Evolutionary conservation across 1,139 yeast genomes (phyloP), one percentile per base, ranked within the genome.

Genomic region (Kodamaea suecica): DNA sequence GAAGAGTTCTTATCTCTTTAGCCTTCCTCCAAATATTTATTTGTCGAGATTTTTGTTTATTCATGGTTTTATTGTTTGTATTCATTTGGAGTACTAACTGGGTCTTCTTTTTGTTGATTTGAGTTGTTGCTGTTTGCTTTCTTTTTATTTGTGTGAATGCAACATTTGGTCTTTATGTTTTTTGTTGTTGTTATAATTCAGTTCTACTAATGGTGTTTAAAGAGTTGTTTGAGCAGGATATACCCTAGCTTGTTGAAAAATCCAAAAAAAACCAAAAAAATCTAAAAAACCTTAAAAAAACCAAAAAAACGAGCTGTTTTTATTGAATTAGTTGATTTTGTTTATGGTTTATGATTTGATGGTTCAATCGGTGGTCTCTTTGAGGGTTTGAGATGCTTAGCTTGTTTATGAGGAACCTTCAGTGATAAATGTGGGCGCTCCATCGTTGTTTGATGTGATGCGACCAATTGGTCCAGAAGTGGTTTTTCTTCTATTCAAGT

Each of bases 1-100:
- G 61, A 58, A 35, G 63, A 57, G 37, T 58, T 53, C 39, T 55
- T 59, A 43, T 48, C 56, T 40, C 54, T 56, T 33, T 57, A 42
- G 40, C 32, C n/a, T 6, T 6, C 21, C 6, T 19, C n/a, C n/a
- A n/a, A n/a, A n/a, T n/a, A n/a, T n/a, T n/a, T n/a, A n/a, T n/a
- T n/a, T n/a, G n/a, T n/a, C n/a, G n/a, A n/a, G n/a, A n/a, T n/a
- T n/a, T n/a, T n/a, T n/a, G n/a, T n/a, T n/a, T n/a, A n/a, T n/a
- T n/a, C n/a, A n/a, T n/a, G n/a, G n/a, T n/a, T 31, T 34, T 35
- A 27, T 29, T 33, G 27, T 33, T 33, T 36, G 41, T 40, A 28
- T 41, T 31, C 44, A 43, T 45, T 45, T 35, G 37, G 41, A 42
- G 40, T 31, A 24, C 27, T 35, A 31, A 24, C 30, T 35, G 27